Evolutionary conservation across 805 yeast genomes (phyloP), one percentile per base, ranked within the genome.

Genomic region (Yamadazyma kitorensis): DNA sequence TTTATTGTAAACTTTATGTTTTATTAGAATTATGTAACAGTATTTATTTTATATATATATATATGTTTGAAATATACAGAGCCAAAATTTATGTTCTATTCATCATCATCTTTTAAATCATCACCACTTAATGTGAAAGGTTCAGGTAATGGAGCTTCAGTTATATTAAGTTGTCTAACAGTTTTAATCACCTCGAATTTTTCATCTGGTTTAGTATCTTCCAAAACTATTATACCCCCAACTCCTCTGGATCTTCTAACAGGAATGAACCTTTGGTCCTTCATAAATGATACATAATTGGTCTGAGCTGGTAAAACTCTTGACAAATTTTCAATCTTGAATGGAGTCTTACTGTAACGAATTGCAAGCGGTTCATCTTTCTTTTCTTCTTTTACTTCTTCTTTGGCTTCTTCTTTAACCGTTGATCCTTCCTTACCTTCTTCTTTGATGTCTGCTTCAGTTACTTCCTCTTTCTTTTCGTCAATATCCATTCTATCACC

Each of bases 291-390:
- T 33, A 93, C 77, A 62, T 80, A 86, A 59, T 81, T 82, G 39
- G 89, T 70, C 64, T 93, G 98, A 28, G 81, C 76, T 11, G 98
- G 98, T 36, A 93, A 68, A 2, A 93, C 95, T 52, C 98, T 78
- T 9, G 93, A 74, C 74, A 91, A 68, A 55, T 93, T 93, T 23
- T 72, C 72, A 37, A 93, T 67, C 54, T 77, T 76, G 60, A 76
- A 87, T 17, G 88, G 82, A 15, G 74, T 74, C 51, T 78, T 73
- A 36, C 74, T 68, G 52, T 80, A 80, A 45, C 74, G 77, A 41
- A 69, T 65, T 29, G 71, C 62, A 40, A 6, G 8, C 10, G 7
- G 9, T 19, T 27, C 17, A 7, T 16, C 31, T 25, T 27, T 22
- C 13, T 27, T 27, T 7, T 26, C 29, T 25, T 25, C 28, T 17